phyloP scores from a whole-genome alignment of 108 stramenopile genomes.

The Fistulifera pelliculosa region DNA sequence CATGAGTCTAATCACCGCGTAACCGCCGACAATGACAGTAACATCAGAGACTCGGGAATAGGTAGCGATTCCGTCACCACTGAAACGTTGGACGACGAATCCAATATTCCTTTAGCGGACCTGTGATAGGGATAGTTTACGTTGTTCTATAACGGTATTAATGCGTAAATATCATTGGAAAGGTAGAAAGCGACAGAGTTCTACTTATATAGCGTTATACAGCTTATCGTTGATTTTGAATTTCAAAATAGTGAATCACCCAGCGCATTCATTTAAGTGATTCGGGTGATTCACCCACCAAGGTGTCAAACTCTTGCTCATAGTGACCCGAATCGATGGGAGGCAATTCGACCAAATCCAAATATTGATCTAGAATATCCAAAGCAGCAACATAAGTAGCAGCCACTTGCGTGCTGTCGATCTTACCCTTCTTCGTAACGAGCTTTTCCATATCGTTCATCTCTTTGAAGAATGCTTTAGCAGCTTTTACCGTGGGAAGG shows the following conservation, averaged over 20 bases:
- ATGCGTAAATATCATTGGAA: no score
- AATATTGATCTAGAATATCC: conserved; percentile 62
- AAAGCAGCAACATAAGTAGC: conserved; percentile 47
- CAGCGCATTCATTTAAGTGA: conserved; percentile 29
- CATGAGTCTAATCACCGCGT: not conserved
- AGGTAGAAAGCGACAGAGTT: no score
- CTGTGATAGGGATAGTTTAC: no score
- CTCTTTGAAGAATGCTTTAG: conserved; percentile 77
- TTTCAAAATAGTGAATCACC: no score
- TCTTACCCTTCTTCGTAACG: conserved; percentile 33
- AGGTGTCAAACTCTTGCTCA: conserved; percentile 64
- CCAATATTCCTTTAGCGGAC: no score
- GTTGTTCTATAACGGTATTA: no score
- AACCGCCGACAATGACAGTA: no score
- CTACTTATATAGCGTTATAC: no score
- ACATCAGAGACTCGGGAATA: conserved; percentile 8
- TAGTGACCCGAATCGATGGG: conserved; percentile 73
- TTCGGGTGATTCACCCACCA: conserved; percentile 47
- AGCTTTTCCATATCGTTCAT: conserved; percentile 67
- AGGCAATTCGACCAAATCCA: conserved; percentile 83
- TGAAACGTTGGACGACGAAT: conserved; percentile 8
- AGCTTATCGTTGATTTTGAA: no score
- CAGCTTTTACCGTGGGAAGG: conserved; percentile 78
- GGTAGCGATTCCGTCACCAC: conserved; percentile 7
- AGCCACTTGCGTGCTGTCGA: conserved; percentile 27